phyloP scores from a whole-genome alignment of 1,284 basidiomycete genomes.

The Tilletiaria anomala region DNA sequence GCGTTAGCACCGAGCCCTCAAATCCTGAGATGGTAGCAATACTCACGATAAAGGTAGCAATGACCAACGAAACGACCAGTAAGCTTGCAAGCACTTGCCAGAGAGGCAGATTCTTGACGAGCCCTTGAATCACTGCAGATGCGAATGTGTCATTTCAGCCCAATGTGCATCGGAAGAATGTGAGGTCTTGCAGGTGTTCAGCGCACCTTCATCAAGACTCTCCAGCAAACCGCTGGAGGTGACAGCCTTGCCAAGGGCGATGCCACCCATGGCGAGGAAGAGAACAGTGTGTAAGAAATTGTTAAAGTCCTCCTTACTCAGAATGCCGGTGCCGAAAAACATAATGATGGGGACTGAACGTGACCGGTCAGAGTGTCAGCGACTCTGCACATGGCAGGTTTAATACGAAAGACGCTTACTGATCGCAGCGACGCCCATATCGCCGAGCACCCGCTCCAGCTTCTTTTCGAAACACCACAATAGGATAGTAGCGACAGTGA shows the following conservation, averaged over 20 bases:
- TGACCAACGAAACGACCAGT: constrained; percentile 67
- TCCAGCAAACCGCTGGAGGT: constrained; percentile 70
- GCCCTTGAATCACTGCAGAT: constrained; percentile 48
- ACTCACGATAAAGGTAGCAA: constrained; percentile 44
- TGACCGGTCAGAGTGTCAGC: neutral
- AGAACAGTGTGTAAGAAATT: constrained; percentile 39
- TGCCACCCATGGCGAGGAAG: constrained; percentile 70
- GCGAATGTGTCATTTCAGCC: no score
- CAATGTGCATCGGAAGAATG: constrained; percentile 36
- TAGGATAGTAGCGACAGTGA: constrained; percentile 72
- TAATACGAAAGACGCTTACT: constrained; percentile 14
- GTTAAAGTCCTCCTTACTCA: constrained; percentile 60
- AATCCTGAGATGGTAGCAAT: neutral
- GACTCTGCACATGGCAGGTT: neutral
- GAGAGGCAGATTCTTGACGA: constrained; percentile 58
- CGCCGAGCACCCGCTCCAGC: constrained; percentile 66
- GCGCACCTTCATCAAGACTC: constrained; percentile 19
- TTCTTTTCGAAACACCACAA: constrained; percentile 81
- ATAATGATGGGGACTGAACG: constrained; percentile 60
- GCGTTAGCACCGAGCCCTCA: neutral
- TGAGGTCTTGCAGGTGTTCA: no score
- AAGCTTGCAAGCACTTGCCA: constrained; percentile 75
- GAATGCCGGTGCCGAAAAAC: constrained; percentile 84
- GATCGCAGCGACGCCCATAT: constrained; percentile 92
- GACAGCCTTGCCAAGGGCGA: constrained; percentile 88